Conservation (phyloP, 2,329 filamentous ascomycete species). For the Diplocarpon mali region DNA sequence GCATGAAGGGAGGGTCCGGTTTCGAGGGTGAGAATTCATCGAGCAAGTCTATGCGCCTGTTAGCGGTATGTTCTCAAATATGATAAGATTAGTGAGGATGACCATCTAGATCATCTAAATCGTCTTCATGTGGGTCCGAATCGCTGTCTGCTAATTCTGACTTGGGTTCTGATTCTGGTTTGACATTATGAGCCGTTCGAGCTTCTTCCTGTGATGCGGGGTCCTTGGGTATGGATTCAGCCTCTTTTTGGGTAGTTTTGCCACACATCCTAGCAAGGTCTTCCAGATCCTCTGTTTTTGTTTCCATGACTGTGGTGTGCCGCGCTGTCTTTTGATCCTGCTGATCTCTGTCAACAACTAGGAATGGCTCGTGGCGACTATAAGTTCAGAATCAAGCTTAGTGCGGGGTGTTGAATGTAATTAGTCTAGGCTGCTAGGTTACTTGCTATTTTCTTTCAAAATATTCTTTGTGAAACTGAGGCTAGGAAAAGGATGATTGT, state of each 20-base stretch:
- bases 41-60: slow-evolving; percentile 58
- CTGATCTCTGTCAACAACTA: background rate
- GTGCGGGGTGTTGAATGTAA: background rate
- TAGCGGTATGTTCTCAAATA: background rate
- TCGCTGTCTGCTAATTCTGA: slow-evolving; percentile 38
- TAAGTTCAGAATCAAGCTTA: background rate
- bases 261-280: slow-evolving; percentile 5
- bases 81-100: slow-evolving; percentile 3
- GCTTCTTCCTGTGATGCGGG: slow-evolving; percentile 6
- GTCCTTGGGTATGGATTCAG: slow-evolving; percentile 8
- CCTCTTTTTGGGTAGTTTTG: slow-evolving; percentile 12
- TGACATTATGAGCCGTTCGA: slow-evolving; percentile 3
- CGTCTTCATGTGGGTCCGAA: slow-evolving; percentile 86
- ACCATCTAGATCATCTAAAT: slow-evolving; percentile 87
- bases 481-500: too few species aligned
- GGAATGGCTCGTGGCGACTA: slow-evolving; percentile 2
- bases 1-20: slow-evolving; percentile 31
- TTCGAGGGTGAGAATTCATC: slow-evolving; percentile 73
- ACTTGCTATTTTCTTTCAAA: background rate
- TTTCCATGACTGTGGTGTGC: slow-evolving; percentile 7
- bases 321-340: background rate
- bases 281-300: slow-evolving; percentile 3
- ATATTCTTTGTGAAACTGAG: background rate
- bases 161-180: slow-evolving; percentile 9
- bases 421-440: too few species aligned